A percentile compares a stretch with the other conserved stretches of the same genome.
phyloP scores from a whole-genome alignment of 164 flowering plant species.

The Paratinospora sagittata region DNA sequence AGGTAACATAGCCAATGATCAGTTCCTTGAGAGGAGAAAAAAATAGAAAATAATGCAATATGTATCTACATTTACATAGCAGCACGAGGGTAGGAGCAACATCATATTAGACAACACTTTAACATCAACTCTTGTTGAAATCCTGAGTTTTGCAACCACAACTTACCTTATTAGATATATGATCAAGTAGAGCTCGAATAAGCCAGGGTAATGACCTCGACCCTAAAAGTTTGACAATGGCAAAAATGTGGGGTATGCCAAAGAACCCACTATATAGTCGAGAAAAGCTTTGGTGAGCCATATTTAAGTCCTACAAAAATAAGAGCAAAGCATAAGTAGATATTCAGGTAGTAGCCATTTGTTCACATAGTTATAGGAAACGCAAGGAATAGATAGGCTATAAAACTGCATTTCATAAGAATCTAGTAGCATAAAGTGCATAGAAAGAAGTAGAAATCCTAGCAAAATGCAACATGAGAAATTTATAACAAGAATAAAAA shows the following conservation, averaged over 20 bases:
- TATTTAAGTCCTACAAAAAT: constrained; percentile 65
- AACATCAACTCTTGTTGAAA: constrained; percentile 2
- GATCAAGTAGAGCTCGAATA: constrained; percentile 87
- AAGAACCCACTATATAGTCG: constrained; percentile 84
- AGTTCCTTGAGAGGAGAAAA: not conserved
- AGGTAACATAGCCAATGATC: not conserved
- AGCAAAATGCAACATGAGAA: not conserved
- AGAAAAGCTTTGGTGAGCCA: constrained; percentile 92
- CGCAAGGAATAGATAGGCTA: not conserved
- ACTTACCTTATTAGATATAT: constrained; percentile 76
- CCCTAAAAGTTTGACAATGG: constrained; percentile 77
- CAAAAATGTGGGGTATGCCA: constrained; percentile 86
- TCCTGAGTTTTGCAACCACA: not conserved
- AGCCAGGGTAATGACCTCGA: constrained; percentile 98
- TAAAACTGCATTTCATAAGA: not conserved
- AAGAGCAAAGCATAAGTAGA: not conserved
- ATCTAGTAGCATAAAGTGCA: not conserved
- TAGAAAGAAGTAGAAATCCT: not conserved
- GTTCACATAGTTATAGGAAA: not conserved
- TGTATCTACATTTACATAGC: not conserved
- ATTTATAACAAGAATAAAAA: not conserved
- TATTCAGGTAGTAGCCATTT: not conserved
- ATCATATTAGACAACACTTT: not conserved
- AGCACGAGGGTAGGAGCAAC: not conserved
- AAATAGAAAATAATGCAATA: not conserved